Conservation (phyloP, 371 early-diverging fungal genomes). For the Quaeritorhiza haematococci region DNA sequence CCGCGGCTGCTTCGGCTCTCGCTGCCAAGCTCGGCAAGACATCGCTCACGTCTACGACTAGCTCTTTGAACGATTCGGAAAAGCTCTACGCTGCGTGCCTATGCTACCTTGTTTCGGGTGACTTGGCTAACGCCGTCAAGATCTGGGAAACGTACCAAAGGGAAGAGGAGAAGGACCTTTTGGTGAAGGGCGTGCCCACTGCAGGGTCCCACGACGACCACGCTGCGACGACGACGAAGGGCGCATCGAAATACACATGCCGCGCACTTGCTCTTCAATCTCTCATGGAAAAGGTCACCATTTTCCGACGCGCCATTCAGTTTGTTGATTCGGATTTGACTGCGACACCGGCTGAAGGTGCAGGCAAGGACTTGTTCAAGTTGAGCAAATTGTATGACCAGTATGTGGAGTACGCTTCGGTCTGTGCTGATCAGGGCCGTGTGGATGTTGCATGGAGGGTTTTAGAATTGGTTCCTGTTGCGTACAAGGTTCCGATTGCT, state of each 20-base stretch:
- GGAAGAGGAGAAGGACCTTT: slow-evolving; percentile 7
- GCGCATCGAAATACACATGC: slow-evolving; percentile 39
- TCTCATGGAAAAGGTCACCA: slow-evolving; percentile 84
- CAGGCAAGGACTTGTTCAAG: slow-evolving; percentile 24
- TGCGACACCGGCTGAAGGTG: slow-evolving; percentile 18
- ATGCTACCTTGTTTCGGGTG: slow-evolving; percentile 87
- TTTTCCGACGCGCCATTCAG: slow-evolving; percentile 84
- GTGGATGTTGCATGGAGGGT: slow-evolving; percentile 68
- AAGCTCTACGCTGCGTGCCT: no score
- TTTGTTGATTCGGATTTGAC: slow-evolving; percentile 58
- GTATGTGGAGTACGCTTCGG: slow-evolving; percentile 82
- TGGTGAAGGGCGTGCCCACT: neutral
- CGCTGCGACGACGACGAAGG: slow-evolving; percentile 20
- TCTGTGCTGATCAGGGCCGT: slow-evolving; percentile 72
- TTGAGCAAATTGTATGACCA: slow-evolving; percentile 75
- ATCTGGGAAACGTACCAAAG: slow-evolving; percentile 84
- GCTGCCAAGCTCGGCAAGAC: no score
- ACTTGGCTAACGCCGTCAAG: slow-evolving; percentile 73
- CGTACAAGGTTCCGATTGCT: slow-evolving; percentile 11
- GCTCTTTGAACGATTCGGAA: slow-evolving; percentile 2
- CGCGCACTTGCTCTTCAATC: slow-evolving; percentile 61
- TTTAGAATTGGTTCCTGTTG: slow-evolving; percentile 51
- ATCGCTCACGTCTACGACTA: no score
- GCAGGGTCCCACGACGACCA: no score
- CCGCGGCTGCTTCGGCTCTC: no score